phyloP scores from a whole-genome alignment of 2,329 filamentous ascomycete genomes.

The Fusarium albosuccineum region DNA sequence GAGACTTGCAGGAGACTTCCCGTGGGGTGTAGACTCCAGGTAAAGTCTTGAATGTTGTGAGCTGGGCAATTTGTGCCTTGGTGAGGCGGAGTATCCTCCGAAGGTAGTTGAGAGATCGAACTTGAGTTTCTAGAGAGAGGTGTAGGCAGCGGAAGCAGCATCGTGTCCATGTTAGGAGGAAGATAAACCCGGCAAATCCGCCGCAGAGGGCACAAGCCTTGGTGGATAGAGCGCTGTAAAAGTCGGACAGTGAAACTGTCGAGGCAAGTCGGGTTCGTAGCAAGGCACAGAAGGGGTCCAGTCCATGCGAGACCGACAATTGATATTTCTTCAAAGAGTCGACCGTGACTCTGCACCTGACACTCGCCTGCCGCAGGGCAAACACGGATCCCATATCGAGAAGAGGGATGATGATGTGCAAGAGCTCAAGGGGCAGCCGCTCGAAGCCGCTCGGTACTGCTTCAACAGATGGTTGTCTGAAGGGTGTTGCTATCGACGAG shows the following conservation, averaged over 20 bases:
- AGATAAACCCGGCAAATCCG: conserved; percentile 44
- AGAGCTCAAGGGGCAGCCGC: conserved; percentile 50
- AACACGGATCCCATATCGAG: conserved; percentile 52
- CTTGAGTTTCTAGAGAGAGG: not conserved
- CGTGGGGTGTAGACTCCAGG: not conserved
- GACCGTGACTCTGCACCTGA: conserved; percentile 40
- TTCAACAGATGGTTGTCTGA: conserved; percentile 35
- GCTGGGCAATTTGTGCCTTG: accelerated
- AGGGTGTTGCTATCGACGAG: conserved; percentile 47
- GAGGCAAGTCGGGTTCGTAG: conserved; percentile 45
- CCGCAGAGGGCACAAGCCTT: conserved; percentile 46
- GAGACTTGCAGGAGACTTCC: not conserved
- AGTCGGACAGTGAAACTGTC: conserved; percentile 40
- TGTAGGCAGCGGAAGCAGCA: conserved; percentile 48
- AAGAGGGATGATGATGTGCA: conserved; percentile 44
- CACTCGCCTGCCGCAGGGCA: conserved; percentile 47
- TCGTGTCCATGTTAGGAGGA: conserved; percentile 45
- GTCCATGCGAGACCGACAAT: conserved; percentile 37
- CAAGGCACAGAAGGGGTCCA: conserved; percentile 49
- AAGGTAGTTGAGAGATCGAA: not conserved
- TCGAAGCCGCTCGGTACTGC: conserved; percentile 44
- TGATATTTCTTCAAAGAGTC: conserved; percentile 45
- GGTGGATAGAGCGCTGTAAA: conserved; percentile 44
- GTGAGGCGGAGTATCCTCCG: not conserved
- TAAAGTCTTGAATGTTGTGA: conserved; percentile 4